phyloP scores from a whole-genome alignment of 257 asterid species.

The Jacaranda mimosifolia region DNA sequence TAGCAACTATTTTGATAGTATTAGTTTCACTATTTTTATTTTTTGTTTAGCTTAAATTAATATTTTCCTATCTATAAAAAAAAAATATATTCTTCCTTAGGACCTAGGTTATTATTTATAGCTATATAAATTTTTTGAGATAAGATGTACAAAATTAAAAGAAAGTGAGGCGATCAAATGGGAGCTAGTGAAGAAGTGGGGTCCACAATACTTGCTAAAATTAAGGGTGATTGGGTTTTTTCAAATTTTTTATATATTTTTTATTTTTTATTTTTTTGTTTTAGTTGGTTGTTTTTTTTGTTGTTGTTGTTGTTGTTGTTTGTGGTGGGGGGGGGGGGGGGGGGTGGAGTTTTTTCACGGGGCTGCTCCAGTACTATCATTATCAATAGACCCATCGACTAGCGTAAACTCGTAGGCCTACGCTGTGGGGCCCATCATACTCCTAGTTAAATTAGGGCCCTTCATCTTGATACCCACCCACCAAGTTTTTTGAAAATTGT shows the following conservation, averaged over 20 bases:
- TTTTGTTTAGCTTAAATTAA: background rate
- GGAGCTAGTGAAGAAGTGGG: conserved; percentile 38
- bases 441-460: background rate
- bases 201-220: conserved; percentile 27
- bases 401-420: conserved; percentile 23
- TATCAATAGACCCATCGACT: conserved; percentile 13
- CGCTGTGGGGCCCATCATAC: conserved; percentile 29
- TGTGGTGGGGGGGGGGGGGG: background rate
- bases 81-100: background rate
- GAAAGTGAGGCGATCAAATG: conserved; percentile 36
- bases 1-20: background rate
- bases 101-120: background rate
- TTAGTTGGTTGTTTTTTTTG: no score
- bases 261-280: no score
- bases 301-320: background rate
- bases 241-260: no score
- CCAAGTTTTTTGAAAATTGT: background rate
- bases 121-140: background rate
- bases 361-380: conserved; percentile 37
- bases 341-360: conserved; percentile 45
- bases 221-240: no score
- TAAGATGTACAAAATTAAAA: background rate
- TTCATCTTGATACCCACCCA: background rate
- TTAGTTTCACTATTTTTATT: background rate
- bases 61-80: background rate